These are phyloP conservation scores for Rhododendron kiyosumense DNA, from an alignment of 148 eudicot species.

Conservation along the genomic window DNA sequence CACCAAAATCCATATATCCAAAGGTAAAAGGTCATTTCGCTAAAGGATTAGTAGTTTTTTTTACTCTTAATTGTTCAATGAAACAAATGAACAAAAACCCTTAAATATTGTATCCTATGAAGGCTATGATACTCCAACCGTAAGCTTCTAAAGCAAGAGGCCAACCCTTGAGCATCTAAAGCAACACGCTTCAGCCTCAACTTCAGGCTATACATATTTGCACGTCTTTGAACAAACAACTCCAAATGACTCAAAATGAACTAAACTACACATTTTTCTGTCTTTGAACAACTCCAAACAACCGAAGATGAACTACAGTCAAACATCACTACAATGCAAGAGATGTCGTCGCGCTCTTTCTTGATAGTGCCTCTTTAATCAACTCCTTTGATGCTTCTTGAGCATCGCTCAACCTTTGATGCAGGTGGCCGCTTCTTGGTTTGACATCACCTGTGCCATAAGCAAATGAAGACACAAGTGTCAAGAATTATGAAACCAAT, in stretches of 20 bases:
- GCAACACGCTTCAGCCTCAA: not conserved
- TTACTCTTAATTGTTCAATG: not conserved
- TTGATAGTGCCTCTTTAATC: constrained; percentile 35
- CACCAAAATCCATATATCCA: no score
- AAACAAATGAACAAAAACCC: not conserved
- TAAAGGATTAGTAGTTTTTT: no score
- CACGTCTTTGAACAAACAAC: not conserved
- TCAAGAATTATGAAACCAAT: not conserved
- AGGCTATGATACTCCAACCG: not conserved
- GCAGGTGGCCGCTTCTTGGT: constrained; percentile 45
- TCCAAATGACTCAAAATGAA: not conserved
- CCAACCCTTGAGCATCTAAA: not conserved
- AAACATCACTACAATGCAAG: constrained; percentile 44
- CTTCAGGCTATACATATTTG: not conserved
- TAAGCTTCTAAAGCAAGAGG: no score
- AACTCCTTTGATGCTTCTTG: constrained; percentile 46
- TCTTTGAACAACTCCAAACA: not conserved
- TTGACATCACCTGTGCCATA: constrained; percentile 42
- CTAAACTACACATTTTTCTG: not conserved
- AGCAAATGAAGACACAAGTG: not conserved
- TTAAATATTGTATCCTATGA: not conserved
- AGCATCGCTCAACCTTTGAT: constrained; percentile 28
- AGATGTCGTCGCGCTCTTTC: constrained; percentile 44
- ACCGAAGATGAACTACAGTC: not conserved
- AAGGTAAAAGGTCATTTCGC: no score